Percentiles rank a stretch among this genome's conserved stretches.
These are phyloP conservation scores for Infundibulicybe gibba DNA, from an alignment of 768 basidiomycete genomes.

Conservation along the genomic window DNA sequence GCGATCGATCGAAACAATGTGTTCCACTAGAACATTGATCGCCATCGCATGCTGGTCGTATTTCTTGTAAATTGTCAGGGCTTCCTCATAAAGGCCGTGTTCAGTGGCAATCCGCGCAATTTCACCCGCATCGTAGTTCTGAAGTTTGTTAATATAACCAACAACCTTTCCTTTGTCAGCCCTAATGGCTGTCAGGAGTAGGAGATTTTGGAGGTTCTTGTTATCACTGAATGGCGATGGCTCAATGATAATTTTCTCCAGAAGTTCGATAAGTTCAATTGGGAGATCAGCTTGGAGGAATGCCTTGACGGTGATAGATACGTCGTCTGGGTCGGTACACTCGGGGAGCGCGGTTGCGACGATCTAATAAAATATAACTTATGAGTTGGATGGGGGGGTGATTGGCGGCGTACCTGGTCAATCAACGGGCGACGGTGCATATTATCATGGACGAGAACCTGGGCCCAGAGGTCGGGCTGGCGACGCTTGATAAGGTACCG, in stretches of 20 bases:
- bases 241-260: slow-evolving; percentile 99
- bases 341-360: slow-evolving; percentile 95
- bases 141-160: slow-evolving; percentile 94
- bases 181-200: slow-evolving; percentile 93
- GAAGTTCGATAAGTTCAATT: slow-evolving; percentile 91
- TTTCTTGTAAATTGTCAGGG: slow-evolving; percentile 96
- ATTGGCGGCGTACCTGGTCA: slow-evolving; percentile 62
- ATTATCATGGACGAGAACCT: slow-evolving; percentile 88
- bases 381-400: neutral
- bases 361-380: slow-evolving; percentile 44
- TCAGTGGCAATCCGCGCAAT: slow-evolving; percentile 97
- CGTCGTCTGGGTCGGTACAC: slow-evolving; percentile 97
- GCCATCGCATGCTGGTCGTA: slow-evolving; percentile 93
- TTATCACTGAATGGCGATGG: slow-evolving; percentile 98
- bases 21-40: slow-evolving; percentile 97
- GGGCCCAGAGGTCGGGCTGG: slow-evolving; percentile 92
- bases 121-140: slow-evolving; percentile 91
- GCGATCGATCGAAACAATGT: slow-evolving; percentile 96
- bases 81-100: slow-evolving; percentile 93
- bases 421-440: slow-evolving; percentile 90
- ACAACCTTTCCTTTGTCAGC: slow-evolving; percentile 99
- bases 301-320: slow-evolving; percentile 97
- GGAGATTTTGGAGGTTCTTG: slow-evolving; percentile 90
- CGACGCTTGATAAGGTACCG: slow-evolving; percentile 97
- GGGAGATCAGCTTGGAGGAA: slow-evolving; percentile 97